Base-by-base conservation (phyloP, 164 flowering plant genomes). In the Euptelea pleiosperma region DNA sequence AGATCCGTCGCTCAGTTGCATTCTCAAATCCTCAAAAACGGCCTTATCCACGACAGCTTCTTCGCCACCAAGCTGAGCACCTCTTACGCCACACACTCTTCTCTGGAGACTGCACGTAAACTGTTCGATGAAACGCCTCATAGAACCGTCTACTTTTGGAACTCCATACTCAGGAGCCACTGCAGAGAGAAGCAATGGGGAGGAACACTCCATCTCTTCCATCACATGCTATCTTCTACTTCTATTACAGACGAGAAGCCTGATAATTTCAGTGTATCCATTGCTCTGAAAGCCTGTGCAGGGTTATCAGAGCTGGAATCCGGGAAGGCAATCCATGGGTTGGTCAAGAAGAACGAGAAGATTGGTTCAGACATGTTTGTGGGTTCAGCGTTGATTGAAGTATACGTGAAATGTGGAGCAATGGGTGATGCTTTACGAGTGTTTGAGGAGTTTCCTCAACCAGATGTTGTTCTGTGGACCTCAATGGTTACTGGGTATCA, bases 381-480 rank as follows among this genome's bases (percentile, higher is more conserved):
- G 52, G 87, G 87, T 25, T 69, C 84, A 18, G 84, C 79, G 6
- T 55, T 85, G 67, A 57, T 85, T 36, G 77, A 76, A 6, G 15
- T 82, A 35, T 85, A 85, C 24, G 65, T 82, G 6, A 79, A 79
- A 65, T 79, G 77, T 57, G 87, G 86, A 25, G 31, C 59, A 40
- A 69, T 79, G 73, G 73, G 30, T 26, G 76, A 77, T 41, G 84
- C 84, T 35, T 42, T 58, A 1, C 40, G 65, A 24, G 80, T 79
- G 19, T 85, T 85, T 65, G 49, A 69, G 43, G 80, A 73, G 58
- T 80, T 73, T 59, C 33, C 58, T 4, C 12, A 42, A 24, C 86
- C 86, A 0, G 86, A 82, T 61, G 71, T 69, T 42, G 82, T 80
- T 62, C 16, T 81, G 15, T 85, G 91, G 91, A 82, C 87, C 34